A percentile compares a stretch with the other conserved stretches of the same genome.
These are phyloP conservation scores for Populus alba DNA, from an alignment of 345 rosid genomes.

Conservation along the genomic window DNA sequence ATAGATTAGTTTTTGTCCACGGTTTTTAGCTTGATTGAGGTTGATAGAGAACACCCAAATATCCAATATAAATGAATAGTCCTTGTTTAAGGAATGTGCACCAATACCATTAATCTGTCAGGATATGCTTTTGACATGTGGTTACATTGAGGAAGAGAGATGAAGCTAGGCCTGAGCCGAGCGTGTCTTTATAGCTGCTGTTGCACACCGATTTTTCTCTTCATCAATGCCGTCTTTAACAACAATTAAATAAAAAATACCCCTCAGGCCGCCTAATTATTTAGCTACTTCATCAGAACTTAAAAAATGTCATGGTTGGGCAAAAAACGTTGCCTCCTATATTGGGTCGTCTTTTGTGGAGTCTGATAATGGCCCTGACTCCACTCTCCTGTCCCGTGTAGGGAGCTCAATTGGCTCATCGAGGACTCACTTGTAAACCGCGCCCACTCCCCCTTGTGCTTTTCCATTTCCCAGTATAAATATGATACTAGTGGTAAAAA, in stretches of 20 bases:
- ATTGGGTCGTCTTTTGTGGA: conserved; percentile 48
- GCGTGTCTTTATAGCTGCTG: not conserved
- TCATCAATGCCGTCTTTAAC: conserved; percentile 6
- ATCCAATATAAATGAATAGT: not conserved
- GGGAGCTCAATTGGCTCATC: conserved; percentile 84
- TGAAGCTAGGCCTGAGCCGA: conserved; percentile 6
- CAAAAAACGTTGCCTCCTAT: conserved; percentile 53
- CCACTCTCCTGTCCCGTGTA: conserved; percentile 45
- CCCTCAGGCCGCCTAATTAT: conserved; percentile 49
- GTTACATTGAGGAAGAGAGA: not conserved
- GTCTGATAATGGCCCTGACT: conserved; percentile 60
- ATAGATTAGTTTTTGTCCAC: not conserved
- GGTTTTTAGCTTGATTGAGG: not conserved
- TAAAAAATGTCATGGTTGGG: conserved; percentile 77
- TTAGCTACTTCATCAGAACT: conserved; percentile 47
- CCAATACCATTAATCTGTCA: not conserved
- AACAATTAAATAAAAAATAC: conserved; percentile 35
- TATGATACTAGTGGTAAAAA: not conserved
- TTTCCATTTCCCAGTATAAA: not conserved
- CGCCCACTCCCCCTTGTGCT: conserved; percentile 15
- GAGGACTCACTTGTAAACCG: conserved; percentile 58
- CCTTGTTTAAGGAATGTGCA: not conserved
- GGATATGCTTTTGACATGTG: not conserved
- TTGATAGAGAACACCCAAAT: not conserved
- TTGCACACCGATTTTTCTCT: conserved; percentile 17